Evolutionary conservation across 2,329 filamentous ascomycete genomes (phyloP).

Genomic region (Helicocarpus griseus): DNA sequence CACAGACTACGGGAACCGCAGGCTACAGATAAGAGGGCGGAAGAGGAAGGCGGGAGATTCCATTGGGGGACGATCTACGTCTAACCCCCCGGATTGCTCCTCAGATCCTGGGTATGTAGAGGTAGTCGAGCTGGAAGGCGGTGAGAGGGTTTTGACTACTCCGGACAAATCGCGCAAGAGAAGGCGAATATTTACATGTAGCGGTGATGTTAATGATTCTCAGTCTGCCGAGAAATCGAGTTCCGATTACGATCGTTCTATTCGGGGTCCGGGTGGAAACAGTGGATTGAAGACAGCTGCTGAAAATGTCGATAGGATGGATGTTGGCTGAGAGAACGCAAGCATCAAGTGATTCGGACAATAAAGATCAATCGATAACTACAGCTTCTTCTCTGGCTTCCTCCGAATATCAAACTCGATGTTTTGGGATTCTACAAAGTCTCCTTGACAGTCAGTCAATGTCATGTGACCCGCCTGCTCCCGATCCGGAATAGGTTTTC

Average conservation of each 20-base stretch:
- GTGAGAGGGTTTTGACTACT: slow-evolving; percentile 10
- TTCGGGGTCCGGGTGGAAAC: neutral
- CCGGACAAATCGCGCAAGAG: slow-evolving; percentile 21
- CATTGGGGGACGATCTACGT: slow-evolving; percentile 10
- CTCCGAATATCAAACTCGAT: no score
- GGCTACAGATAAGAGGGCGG: slow-evolving; percentile 19
- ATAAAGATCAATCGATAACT: no score
- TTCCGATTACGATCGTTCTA: neutral
- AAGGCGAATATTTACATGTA: slow-evolving; percentile 14
- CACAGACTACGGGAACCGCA: slow-evolving; percentile 6
- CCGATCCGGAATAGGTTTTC: neutral
- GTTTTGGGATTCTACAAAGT: neutral
- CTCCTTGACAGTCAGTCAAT: neutral
- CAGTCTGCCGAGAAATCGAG: slow-evolving; percentile 3
- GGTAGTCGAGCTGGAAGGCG: slow-evolving; percentile 10
- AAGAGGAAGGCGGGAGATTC: slow-evolving; percentile 26
- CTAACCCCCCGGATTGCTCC: neutral
- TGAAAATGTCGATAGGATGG: neutral
- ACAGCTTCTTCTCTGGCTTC: no score
- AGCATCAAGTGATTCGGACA: no score
- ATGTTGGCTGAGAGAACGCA: neutral
- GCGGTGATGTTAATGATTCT: neutral
- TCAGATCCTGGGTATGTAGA: slow-evolving; percentile 5
- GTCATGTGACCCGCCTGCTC: neutral
- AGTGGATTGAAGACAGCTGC: neutral